Evolutionary conservation across 129 eudicot genomes (phyloP), one percentile per base, ranked within the genome.

Genomic region (Ambrosia trifida): DNA sequence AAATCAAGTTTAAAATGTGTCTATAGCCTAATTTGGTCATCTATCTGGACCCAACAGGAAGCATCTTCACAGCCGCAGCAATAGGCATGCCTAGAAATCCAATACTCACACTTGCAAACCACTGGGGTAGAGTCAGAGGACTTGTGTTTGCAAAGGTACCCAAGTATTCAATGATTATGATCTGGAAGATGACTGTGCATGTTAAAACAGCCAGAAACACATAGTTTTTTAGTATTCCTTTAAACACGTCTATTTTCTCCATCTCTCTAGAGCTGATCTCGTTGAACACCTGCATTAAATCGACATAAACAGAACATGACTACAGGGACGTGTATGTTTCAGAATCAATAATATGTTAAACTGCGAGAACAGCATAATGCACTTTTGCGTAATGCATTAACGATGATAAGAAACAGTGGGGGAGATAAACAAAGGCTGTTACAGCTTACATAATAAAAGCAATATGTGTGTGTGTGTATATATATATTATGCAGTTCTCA

Each of bases 61-160:
- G 84, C 89, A 88, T 76, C 89, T 91, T 91, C 16, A 88, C 80
- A 5, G 79, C 87, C 62, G 96, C 97, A 70, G 97, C 96, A 14
- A 91, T 83, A 1, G 97, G 97, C 97, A 91, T 91, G 40, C 94
- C 88, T 9, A 91, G 81, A 70, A 91, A 88, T 12, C 97, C 97
- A 33, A 91, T 67, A 7, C 66, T 66, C 30, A 91, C 82, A 72
- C 94, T 82, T 4, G 83, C 83, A 57, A 84, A 80, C 97, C 97
- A 91, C 70, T 91, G 89, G 68, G 78, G 77, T 43, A 76, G 78
- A 13, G 82, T 88, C 7, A 91, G 96, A 38, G 97, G 96, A 76
- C 64, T 64, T 4, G 97, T 91, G 91, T 79, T 88, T 52, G 97
- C 97, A 77, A 86, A 88, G 43, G 96, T 84, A 52, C 97, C 97